A percentile compares a stretch with the other conserved stretches of the same genome.
Evolutionary conservation across 1,139 yeast species (phyloP).

Genomic region (Saccharomyces hybrid): DNA sequence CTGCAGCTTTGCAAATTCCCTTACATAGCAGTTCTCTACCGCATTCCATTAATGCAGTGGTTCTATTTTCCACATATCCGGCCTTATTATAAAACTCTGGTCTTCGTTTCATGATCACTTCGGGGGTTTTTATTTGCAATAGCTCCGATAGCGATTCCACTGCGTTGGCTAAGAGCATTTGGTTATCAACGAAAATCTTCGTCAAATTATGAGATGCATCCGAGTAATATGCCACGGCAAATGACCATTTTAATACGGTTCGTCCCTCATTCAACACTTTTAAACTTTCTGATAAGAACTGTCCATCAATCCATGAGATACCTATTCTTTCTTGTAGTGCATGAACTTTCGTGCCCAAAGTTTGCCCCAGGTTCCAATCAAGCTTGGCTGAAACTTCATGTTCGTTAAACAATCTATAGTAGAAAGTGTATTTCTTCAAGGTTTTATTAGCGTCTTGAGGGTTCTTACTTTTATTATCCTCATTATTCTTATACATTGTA

Average conservation of each 20-base stretch:
- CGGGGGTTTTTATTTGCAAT: constrained; percentile 54
- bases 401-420: constrained; percentile 64
- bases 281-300: constrained; percentile 70
- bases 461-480: constrained; percentile 29
- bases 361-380: constrained; percentile 56
- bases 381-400: constrained; percentile 75
- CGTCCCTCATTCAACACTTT: constrained; percentile 60
- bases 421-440: constrained; percentile 66
- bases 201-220: constrained; percentile 41
- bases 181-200: constrained; percentile 65
- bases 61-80: constrained; percentile 41
- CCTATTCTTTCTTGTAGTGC: constrained; percentile 55
- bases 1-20: constrained; percentile 26
- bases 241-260: constrained; percentile 83
- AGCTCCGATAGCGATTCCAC: constrained; percentile 76
- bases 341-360: constrained; percentile 59
- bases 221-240: constrained; percentile 70
- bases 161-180: constrained; percentile 59
- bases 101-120: constrained; percentile 43
- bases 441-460: constrained; percentile 36
- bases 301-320: constrained; percentile 86
- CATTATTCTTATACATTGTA: constrained; percentile 38
- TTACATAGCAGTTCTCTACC: constrained; percentile 40
- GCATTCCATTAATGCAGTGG: constrained; percentile 44
- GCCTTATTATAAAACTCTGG: constrained; percentile 45